Conservation (phyloP, 2,329 filamentous ascomycete species). For the Trichoderma koningii region DNA sequence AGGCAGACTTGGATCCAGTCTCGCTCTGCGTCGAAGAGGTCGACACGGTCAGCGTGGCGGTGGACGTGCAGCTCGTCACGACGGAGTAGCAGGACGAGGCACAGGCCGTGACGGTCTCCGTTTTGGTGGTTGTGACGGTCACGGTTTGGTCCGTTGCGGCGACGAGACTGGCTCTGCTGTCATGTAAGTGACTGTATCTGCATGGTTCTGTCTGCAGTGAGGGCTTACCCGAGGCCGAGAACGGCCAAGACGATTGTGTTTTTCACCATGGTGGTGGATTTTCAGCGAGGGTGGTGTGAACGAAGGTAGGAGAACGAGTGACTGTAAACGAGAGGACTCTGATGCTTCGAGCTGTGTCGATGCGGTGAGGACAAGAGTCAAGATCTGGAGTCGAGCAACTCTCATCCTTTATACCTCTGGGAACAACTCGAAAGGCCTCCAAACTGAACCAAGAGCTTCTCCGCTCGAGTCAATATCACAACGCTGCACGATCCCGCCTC, state of each 20-base stretch:
- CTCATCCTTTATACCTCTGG: background rate
- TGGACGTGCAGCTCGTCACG: constrained; percentile 17
- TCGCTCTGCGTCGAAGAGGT: background rate
- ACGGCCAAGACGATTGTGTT: constrained; percentile 34
- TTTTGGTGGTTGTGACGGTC: constrained; percentile 40
- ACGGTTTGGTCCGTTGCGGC: constrained; percentile 35
- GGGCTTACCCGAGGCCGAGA: constrained; percentile 36
- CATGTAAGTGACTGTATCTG: background rate
- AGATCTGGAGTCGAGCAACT: background rate
- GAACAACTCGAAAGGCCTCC: background rate
- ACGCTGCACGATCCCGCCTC: constrained; percentile 30
- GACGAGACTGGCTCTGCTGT: constrained; percentile 33
- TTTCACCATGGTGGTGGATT: constrained; percentile 30
- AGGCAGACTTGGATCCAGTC: background rate
- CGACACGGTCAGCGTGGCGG: background rate
- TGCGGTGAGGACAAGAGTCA: background rate
- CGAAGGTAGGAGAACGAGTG: constrained; percentile 9
- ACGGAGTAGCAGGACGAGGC: constrained; percentile 33
- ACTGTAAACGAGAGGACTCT: constrained; percentile 15
- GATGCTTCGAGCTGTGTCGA: background rate
- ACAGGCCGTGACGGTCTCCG: constrained; percentile 39
- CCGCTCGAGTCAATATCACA: constrained; percentile 27
- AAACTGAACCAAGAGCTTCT: background rate
- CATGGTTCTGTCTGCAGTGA: background rate
- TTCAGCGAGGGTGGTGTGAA: background rate